Percentiles rank a stretch among this genome's conserved stretches.
These are phyloP conservation scores for Neostapfia colusana DNA, from an alignment of 176 grass and related monocot genomes.

Conservation along the genomic window DNA sequence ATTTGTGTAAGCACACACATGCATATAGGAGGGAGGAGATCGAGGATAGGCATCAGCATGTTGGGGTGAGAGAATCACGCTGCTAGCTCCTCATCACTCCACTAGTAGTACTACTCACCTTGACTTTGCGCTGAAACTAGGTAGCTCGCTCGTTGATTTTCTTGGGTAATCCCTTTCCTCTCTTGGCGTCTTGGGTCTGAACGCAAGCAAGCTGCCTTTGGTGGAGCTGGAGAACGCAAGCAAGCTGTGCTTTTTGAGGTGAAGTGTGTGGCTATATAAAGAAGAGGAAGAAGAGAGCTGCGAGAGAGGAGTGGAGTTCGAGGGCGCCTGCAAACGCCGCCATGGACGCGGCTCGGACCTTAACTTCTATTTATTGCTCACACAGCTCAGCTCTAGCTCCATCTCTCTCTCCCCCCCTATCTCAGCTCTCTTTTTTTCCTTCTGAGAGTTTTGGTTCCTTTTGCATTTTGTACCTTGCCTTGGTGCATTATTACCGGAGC, in stretches of 20 bases:
- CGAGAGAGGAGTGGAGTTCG: constrained; percentile 44
- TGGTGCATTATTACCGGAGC: constrained; percentile 40
- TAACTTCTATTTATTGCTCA: constrained; percentile 79
- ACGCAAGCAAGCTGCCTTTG: too few species aligned
- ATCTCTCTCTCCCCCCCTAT: constrained; percentile 16
- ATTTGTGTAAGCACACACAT: constrained; percentile 8
- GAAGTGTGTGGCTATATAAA: constrained; percentile 55
- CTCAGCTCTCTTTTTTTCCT: constrained; percentile 23
- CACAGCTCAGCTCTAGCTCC: constrained; percentile 32
- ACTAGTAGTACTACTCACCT: constrained; percentile 34
- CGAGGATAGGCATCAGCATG: constrained; percentile 4
- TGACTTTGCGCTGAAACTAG: constrained; percentile 43
- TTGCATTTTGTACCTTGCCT: constrained; percentile 32
- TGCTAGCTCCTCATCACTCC: background rate
- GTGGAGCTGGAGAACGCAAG: constrained; percentile 12
- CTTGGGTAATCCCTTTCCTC: constrained; percentile 24
- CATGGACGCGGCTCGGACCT: constrained; percentile 65
- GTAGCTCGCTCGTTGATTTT: constrained; percentile 28
- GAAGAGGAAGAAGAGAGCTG: constrained; percentile 8
- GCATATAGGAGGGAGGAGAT: background rate
- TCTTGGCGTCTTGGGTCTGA: constrained; percentile 17
- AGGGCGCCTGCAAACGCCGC: constrained; percentile 80
- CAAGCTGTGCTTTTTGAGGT: constrained; percentile 38
- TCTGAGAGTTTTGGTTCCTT: constrained; percentile 16
- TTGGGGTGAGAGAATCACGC: constrained; percentile 18